A percentile compares a stretch with the other conserved stretches of the same genome.
Evolutionary conservation across 345 rosid species (phyloP).

Genomic region (Eucalyptus guilfoylei): DNA sequence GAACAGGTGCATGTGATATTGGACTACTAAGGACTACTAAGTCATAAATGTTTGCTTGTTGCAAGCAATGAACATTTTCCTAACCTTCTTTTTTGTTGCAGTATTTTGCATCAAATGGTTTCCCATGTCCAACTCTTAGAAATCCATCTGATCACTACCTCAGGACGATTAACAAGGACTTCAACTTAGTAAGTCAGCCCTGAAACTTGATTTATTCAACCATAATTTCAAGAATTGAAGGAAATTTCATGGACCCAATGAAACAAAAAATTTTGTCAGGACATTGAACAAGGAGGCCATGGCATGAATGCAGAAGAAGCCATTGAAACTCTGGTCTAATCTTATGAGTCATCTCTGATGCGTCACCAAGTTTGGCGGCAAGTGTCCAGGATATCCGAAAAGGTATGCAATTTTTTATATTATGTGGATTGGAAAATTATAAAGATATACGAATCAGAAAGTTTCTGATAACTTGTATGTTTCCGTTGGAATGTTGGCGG

Average conservation of each 20-base stretch:
- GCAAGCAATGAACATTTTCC: neutral
- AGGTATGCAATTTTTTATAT: neutral
- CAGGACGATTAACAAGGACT: constrained; percentile 32
- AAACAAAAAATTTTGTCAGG: constrained; percentile 3
- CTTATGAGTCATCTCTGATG: constrained; percentile 21
- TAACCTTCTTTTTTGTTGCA: neutral
- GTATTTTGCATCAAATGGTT: constrained; percentile 41
- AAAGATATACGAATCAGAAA: neutral
- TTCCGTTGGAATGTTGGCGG: neutral
- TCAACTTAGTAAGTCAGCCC: constrained; percentile 11
- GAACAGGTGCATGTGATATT: neutral
- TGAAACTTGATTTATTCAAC: neutral
- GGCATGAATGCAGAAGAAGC: constrained; percentile 23
- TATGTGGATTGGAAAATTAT: neutral
- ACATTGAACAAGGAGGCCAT: constrained; percentile 18
- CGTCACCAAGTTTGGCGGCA: constrained; percentile 8
- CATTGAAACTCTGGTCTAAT: constrained; percentile 12
- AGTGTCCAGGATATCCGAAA: constrained; percentile 9
- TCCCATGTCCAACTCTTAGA: neutral
- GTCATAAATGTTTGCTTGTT: neutral
- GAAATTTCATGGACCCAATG: neutral
- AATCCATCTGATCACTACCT: neutral
- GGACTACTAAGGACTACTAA: neutral
- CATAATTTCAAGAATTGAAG: neutral
- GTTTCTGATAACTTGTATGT: neutral